phyloP scores from a whole-genome alignment of 2,329 filamentous ascomycete genomes.

The Westerdykella ornata region DNA sequence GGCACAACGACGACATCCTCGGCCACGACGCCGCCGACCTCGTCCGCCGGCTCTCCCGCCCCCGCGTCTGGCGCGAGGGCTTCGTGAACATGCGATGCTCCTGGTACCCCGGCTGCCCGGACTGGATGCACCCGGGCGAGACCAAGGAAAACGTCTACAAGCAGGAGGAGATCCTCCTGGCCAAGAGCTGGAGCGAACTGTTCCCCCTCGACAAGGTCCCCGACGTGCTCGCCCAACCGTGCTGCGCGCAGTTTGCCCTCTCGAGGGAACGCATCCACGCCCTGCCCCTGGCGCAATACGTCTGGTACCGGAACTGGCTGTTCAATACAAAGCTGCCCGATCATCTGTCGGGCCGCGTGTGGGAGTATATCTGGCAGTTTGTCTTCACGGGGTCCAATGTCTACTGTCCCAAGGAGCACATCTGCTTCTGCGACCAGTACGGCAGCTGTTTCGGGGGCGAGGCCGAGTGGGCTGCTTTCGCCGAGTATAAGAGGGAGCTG shows the following conservation, averaged over 20 bases:
- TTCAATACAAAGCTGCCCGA: slow-evolving; percentile 51
- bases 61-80: slow-evolving; percentile 44
- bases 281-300: slow-evolving; percentile 48
- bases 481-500: slow-evolving; percentile 41
- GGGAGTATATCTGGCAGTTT: slow-evolving; percentile 60
- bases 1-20: slow-evolving; percentile 52
- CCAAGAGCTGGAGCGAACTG: slow-evolving; percentile 43
- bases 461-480: slow-evolving; percentile 45
- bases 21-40: slow-evolving; percentile 42
- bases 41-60: slow-evolving; percentile 40
- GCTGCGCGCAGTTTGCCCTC: slow-evolving; percentile 59
- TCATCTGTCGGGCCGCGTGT: slow-evolving; percentile 52
- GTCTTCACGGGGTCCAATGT: slow-evolving; percentile 50
- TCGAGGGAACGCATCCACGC: slow-evolving; percentile 51
- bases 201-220: slow-evolving; percentile 46
- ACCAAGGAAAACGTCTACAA: slow-evolving; percentile 35
- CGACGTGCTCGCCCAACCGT: slow-evolving; percentile 52
- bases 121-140: slow-evolving; percentile 48
- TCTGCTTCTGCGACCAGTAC: slow-evolving; percentile 59
- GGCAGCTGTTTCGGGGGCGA: slow-evolving; percentile 55
- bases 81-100: slow-evolving; percentile 53
- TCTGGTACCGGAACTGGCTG: slow-evolving; percentile 56
- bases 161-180: slow-evolving; percentile 42
- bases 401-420: slow-evolving; percentile 48
- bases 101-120: slow-evolving; percentile 51